A percentile compares a stretch with the other conserved stretches of the same genome.
These are phyloP conservation scores for Yamadazyma triangularis DNA, from an alignment of 1,139 yeast genomes.

Conservation along the genomic window DNA sequence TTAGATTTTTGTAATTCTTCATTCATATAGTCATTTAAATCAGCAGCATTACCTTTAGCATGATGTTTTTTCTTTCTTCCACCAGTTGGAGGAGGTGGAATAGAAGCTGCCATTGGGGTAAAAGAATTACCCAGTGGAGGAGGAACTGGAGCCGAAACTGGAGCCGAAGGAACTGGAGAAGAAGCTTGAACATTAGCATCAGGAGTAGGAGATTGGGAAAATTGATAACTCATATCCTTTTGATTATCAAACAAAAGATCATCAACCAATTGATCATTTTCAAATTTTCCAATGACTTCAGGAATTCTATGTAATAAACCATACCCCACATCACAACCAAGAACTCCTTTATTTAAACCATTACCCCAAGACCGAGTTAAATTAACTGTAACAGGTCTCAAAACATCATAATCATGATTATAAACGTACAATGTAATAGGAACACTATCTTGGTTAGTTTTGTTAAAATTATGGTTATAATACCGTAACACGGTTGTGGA, in stretches of 20 bases:
- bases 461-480: slow-evolving; percentile 45
- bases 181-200: slow-evolving; percentile 1
- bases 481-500: slow-evolving; percentile 61
- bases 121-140: slow-evolving; percentile 8
- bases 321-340: slow-evolving; percentile 95
- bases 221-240: slow-evolving; percentile 14
- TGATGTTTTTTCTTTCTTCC: slow-evolving; percentile 28
- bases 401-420: slow-evolving; percentile 79
- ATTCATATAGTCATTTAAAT: slow-evolving; percentile 39
- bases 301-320: slow-evolving; percentile 86
- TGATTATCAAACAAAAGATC: slow-evolving; percentile 35
- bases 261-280: slow-evolving; percentile 24
- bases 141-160: slow-evolving; percentile 10
- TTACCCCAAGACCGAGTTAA: slow-evolving; percentile 39
- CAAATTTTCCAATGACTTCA: slow-evolving; percentile 53
- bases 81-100: slow-evolving; percentile 19
- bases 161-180: slow-evolving; percentile 1
- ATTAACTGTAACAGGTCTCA: slow-evolving; percentile 79
- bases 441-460: slow-evolving; percentile 26
- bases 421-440: slow-evolving; percentile 69
- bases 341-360: slow-evolving; percentile 63
- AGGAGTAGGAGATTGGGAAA: slow-evolving; percentile 2
- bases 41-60: slow-evolving; percentile 19
- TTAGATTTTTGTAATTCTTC: slow-evolving; percentile 44
- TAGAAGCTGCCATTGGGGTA: slow-evolving; percentile 7